Conservation (phyloP, 78 protist species). For the Anaeramoeba flamelloides region DNA sequence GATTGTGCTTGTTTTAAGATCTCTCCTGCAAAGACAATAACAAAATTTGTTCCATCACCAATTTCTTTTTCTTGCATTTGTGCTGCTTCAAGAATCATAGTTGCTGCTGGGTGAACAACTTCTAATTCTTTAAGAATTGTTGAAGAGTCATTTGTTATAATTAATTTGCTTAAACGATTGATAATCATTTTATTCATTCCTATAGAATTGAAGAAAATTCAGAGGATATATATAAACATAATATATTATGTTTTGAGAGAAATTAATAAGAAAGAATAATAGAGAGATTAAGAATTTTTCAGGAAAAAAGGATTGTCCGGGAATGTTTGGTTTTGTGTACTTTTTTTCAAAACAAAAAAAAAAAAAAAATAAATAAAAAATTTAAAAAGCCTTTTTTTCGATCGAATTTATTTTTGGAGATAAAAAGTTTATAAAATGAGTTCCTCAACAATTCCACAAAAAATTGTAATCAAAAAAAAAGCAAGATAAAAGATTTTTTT, state of each 20-base stretch:
- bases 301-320: background rate
- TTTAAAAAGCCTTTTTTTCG: no score
- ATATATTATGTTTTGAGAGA: background rate
- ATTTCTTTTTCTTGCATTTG: constrained; percentile 83
- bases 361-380: no score
- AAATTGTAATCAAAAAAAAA: no score
- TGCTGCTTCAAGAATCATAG: constrained; percentile 77
- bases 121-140: constrained; percentile 88
- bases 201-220: no score
- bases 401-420: no score
- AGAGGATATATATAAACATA: background rate
- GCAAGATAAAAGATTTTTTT: no score
- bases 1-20: constrained; percentile 73
- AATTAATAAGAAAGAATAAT: background rate
- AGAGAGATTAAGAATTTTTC: background rate
- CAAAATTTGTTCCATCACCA: constrained; percentile 95
- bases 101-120: constrained; percentile 98
- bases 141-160: constrained; percentile 94
- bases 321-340: no score
- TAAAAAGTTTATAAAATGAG: no score
- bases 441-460: no score
- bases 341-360: no score
- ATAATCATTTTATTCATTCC: constrained; percentile 92
- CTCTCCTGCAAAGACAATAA: constrained; percentile 85
- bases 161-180: constrained; percentile 87